Conservation (phyloP, 139 green algal species). For the Micractinium sp. region DNA sequence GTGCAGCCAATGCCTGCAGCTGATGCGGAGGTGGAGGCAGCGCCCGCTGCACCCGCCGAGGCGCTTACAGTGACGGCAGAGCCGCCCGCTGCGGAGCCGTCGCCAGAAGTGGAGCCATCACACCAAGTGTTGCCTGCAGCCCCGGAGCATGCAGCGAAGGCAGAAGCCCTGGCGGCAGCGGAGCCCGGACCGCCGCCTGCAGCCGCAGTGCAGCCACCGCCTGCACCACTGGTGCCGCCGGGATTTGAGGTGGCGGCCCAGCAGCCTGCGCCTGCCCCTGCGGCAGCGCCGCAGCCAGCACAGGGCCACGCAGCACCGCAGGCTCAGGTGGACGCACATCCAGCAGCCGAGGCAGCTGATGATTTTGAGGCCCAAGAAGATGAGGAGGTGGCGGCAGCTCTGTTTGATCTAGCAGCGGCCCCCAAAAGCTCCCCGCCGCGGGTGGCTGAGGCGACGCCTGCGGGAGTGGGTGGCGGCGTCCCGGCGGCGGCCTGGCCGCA, state of each 20-base stretch:
- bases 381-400: conserved; percentile 34
- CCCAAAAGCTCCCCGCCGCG: not conserved
- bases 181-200: not conserved
- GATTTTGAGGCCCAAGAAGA: conserved; percentile 21
- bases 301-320: not conserved
- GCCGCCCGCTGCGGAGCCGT: not conserved
- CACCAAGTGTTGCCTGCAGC: too few species aligned
- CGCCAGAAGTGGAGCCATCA: not conserved
- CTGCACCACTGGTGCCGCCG: not conserved
- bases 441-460: not conserved
- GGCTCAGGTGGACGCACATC: not conserved
- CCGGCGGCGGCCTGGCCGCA: not conserved
- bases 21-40: not conserved
- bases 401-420: conserved; percentile 47
- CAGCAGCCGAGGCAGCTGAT: not conserved
- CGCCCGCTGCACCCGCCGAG: not conserved
- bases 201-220: too few species aligned
- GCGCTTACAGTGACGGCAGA: not conserved
- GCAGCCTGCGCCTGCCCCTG: not conserved
- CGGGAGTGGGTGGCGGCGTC: not conserved
- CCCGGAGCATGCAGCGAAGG: not conserved
- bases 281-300: not conserved
- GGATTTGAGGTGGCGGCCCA: too few species aligned
- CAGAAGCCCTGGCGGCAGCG: not conserved
- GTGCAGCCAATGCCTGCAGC: not conserved